These are phyloP conservation scores for Globisporangium alternatum DNA, from an alignment of 352 stramenopile genomes.

Conservation along the genomic window DNA sequence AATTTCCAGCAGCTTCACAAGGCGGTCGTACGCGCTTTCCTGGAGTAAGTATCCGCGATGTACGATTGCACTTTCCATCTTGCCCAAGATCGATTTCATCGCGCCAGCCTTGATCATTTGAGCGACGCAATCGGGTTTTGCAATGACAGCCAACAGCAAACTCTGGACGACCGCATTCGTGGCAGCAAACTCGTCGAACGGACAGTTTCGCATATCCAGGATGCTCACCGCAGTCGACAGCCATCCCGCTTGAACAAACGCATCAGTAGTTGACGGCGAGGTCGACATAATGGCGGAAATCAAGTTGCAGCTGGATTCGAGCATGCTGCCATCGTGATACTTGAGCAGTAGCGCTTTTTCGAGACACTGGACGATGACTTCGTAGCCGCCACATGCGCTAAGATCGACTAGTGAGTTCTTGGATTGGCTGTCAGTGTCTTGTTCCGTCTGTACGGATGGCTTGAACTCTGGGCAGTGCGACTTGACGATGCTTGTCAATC, in stretches of 20 bases:
- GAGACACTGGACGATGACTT: conserved; percentile 23
- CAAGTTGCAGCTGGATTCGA: conserved; percentile 20
- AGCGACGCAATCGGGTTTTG: background rate
- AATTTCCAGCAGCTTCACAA: conserved; percentile 4
- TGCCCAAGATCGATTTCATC: conserved; percentile 4
- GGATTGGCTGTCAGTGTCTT: background rate
- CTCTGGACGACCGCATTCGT: conserved; percentile 1
- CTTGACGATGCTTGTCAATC: conserved; percentile 22
- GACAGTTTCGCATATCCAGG: background rate
- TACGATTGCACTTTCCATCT: conserved; percentile 4
- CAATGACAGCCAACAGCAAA: background rate
- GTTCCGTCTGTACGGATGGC: background rate
- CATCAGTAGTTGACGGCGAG: background rate
- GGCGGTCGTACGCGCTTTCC: background rate
- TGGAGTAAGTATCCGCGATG: background rate
- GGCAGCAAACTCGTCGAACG: background rate
- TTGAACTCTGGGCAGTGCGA: background rate
- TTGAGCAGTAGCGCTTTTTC: conserved; percentile 19
- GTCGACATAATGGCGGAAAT: conserved; percentile 1
- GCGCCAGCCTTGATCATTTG: conserved; percentile 2
- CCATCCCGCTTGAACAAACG: conserved; percentile 9
- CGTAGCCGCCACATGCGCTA: conserved; percentile 15
- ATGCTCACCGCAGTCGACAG: conserved; percentile 9
- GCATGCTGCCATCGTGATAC: conserved; percentile 7
- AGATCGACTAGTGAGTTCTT: background rate